Evolutionary conservation across 306 rosid genomes (phyloP).

Genomic region (Alnus rubra): DNA sequence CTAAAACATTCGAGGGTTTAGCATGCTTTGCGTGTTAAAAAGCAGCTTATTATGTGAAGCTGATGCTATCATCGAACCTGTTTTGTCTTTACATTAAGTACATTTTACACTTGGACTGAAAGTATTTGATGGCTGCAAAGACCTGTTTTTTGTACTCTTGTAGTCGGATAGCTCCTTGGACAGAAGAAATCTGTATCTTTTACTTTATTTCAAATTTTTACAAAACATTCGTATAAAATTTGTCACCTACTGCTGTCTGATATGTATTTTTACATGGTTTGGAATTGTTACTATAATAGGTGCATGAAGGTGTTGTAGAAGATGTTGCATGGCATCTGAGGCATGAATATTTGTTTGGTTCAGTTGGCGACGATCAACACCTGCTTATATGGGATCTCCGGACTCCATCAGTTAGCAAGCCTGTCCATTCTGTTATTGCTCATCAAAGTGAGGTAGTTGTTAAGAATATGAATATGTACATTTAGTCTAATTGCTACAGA

Average conservation of each 20-base stretch:
- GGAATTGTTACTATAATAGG: constrained; percentile 36
- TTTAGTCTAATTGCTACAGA: background rate
- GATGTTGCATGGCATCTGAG: constrained; percentile 99
- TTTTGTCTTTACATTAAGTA: background rate
- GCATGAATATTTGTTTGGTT: constrained; percentile 96
- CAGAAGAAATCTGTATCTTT: background rate
- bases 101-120: background rate
- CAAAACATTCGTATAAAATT: background rate
- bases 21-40: background rate
- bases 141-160: background rate
- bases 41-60: background rate
- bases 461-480: background rate
- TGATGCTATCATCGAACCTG: background rate
- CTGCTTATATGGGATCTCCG: constrained; percentile 93
- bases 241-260: background rate
- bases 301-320: constrained; percentile 97
- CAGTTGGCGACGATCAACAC: constrained; percentile 97
- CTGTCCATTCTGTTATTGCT: constrained; percentile 89
- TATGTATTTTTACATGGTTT: constrained; percentile 6
- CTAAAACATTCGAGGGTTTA: background rate
- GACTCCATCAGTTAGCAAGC: constrained; percentile 76
- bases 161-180: background rate
- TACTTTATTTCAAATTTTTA: background rate
- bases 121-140: background rate
- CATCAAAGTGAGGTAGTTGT: constrained; percentile 86